Base-by-base conservation (phyloP, 148 eudicot species). In the Vaccinium darrowii region DNA sequence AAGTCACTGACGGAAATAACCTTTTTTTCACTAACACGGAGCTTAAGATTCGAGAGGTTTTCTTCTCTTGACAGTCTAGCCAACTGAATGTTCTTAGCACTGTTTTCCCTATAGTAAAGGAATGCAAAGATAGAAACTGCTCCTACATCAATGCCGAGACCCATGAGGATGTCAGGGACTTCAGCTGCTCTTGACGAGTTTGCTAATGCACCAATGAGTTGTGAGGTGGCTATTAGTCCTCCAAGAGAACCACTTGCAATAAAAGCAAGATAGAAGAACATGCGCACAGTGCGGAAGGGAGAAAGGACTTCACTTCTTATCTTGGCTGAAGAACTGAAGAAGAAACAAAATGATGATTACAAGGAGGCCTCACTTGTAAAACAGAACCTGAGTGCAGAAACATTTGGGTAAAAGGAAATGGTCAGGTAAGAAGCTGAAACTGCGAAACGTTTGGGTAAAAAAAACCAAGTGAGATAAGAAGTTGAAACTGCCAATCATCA, bases 181-280 rank as follows among this genome's bases (percentile, higher is more conserved):
- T 91, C 85, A 80, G 91, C 90, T 52, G 95, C 94, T 86, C 92
- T 92, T 73, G 95, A 85, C 53, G 99, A 90, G 85, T 92, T 95
- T 27, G 93, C 76, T 43, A 95, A 88, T 54, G 99, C 99, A 60
- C 89, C 94, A 54, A 93, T 90, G 25, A 95, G 85, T 74, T 87
- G 97, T 47, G 94, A 71, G 56, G 83, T 30, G 72, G 99, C 97
- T 71, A 96, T 95, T 23, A 96, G 83, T 86, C 94, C 94, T 87
- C 99, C 99, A 77, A 96, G 87, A 54, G 91, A 83, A 81, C 86
- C 98, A 84, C 98, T 95, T 56, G 98, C 99, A 27, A 96, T 92
- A 87, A 96, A 96, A 81, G 99, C 98, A 76, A 95, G 91, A 87
- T 95, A 96, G 87, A 96, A 96, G 91, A 96, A 96, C 99, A 96